phyloP scores from a whole-genome alignment of 2,329 filamentous ascomycete genomes.

The Arachnomyces sp. region DNA sequence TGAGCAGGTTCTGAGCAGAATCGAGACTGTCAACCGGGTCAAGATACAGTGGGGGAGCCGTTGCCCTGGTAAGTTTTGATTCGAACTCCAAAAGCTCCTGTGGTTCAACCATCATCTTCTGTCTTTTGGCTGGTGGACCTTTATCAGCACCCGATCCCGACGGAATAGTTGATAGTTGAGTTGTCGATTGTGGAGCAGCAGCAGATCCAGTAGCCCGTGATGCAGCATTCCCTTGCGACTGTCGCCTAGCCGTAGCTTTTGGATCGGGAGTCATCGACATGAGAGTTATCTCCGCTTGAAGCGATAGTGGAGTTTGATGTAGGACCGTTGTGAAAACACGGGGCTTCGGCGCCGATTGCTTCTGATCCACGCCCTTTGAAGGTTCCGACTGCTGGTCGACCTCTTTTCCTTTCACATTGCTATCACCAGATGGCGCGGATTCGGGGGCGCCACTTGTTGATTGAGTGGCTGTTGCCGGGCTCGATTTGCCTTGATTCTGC shows the following conservation, averaged over 20 bases:
- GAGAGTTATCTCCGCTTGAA: slow-evolving; percentile 67
- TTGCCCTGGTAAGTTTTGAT: slow-evolving; percentile 64
- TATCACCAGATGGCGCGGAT: slow-evolving; percentile 17
- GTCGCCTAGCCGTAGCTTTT: slow-evolving; percentile 42
- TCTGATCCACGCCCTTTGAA: slow-evolving; percentile 37
- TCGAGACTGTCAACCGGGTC: slow-evolving; percentile 64
- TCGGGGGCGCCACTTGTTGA: slow-evolving; percentile 6
- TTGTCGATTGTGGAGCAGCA: slow-evolving; percentile 56
- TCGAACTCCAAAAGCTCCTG: slow-evolving; percentile 68
- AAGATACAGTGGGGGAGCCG: slow-evolving; percentile 66
- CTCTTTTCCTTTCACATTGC: slow-evolving; percentile 47
- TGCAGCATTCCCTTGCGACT: slow-evolving; percentile 33
- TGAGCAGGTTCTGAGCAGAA: slow-evolving; percentile 64
- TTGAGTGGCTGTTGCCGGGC: slow-evolving; percentile 9
- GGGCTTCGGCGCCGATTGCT: slow-evolving; percentile 43
- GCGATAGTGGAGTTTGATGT: slow-evolving; percentile 69
- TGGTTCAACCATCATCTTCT: slow-evolving; percentile 72
- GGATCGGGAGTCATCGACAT: slow-evolving; percentile 64
- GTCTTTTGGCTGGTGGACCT: slow-evolving; percentile 54
- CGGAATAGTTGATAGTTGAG: slow-evolving; percentile 53
- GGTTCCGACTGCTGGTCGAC: slow-evolving; percentile 49
- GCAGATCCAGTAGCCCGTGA: slow-evolving; percentile 37
- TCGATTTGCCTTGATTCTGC: slow-evolving; percentile 41
- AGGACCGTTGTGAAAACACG: slow-evolving; percentile 72
- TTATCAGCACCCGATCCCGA: slow-evolving; percentile 53